Evolutionary conservation across 2,329 filamentous ascomycete species (phyloP), one percentile per base, ranked within the genome.

Genomic region (Diaporthe aspalathi): DNA sequence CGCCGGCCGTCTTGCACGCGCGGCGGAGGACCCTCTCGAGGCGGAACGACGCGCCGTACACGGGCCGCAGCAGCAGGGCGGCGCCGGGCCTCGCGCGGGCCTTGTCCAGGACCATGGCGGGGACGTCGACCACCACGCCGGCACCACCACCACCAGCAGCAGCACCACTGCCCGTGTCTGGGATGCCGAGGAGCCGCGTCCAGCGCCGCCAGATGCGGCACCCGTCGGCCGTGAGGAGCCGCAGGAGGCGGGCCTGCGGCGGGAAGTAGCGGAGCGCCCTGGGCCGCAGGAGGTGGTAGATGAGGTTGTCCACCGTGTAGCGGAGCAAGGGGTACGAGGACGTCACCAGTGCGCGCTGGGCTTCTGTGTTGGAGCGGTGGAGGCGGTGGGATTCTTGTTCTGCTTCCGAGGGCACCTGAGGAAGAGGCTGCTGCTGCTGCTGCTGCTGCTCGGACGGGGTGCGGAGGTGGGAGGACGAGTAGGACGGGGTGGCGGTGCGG

Each of bases 161-260:
- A 9, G 6, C 27, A 14, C 53, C 6, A 32, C 9, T 16, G 27
- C 20, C 9, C 27, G 12, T 20, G 40, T 63, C 60, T 2, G 60
- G 60, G 43, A 73, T 73, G 0, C 78, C 78, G 14, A 80, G 47
- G 8, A 80, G 72, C 7, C 74, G 72, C 0, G 78, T 80, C 80
- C 80, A 81, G 5, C 79, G 72, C 40, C 76, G 74, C 79, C 79
- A 81, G n/a, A 81, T 72, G 0, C 78, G 75, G 70, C 76, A 79
- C 0, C 74, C 38, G 54, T 79, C 73, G 1, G 74, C 75, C 1
- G 77, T 70, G 2, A 81, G 67, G 1, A 74, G 47, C 1, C 65
- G 50, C 7, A 81, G 68, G 1, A 81, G 50, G 2, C 75, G 74
- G 6, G 66, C 68, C 70, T 81, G 80, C 2, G 80, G 80, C 1